Conservation (phyloP, 176 grass and related monocot genomes). For the Avena eriantha region DNA sequence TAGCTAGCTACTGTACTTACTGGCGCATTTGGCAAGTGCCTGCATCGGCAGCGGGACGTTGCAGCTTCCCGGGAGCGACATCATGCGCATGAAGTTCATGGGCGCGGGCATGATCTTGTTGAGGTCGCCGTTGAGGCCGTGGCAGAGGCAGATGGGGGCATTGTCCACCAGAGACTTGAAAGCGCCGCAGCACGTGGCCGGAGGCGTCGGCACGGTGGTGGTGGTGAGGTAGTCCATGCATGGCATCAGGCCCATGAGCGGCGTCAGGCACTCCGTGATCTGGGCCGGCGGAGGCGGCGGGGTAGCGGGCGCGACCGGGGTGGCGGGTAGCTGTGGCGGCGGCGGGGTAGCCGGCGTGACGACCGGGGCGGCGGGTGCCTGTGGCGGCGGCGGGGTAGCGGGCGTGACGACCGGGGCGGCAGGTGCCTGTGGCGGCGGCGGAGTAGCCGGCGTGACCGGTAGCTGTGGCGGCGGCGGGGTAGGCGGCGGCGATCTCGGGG, state of each 20-base stretch:
- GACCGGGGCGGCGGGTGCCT: not conserved
- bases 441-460: not conserved
- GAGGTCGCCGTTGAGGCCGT: conserved; percentile 34
- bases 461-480: not conserved
- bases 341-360: not conserved
- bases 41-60: not conserved
- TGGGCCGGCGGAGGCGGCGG: not conserved
- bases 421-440: not conserved
- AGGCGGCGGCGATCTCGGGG: not conserved
- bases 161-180: conserved; percentile 16
- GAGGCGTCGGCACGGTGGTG: not conserved
- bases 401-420: not conserved
- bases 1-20: not conserved
- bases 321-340: not conserved
- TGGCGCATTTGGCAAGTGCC: conserved; percentile 6
- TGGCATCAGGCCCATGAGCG: conserved; percentile 32
- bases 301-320: not conserved
- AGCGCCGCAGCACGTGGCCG: conserved; percentile 28
- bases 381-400: not conserved
- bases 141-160: conserved; percentile 46
- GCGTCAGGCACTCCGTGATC: conserved; percentile 15
- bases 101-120: conserved; percentile 33
- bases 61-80: conserved; percentile 22
- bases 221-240: conserved; percentile 43
- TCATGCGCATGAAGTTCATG: conserved; percentile 19